Base-by-base conservation (phyloP, 2,329 filamentous ascomycete genomes). In the Paradendryphiella salina region DNA sequence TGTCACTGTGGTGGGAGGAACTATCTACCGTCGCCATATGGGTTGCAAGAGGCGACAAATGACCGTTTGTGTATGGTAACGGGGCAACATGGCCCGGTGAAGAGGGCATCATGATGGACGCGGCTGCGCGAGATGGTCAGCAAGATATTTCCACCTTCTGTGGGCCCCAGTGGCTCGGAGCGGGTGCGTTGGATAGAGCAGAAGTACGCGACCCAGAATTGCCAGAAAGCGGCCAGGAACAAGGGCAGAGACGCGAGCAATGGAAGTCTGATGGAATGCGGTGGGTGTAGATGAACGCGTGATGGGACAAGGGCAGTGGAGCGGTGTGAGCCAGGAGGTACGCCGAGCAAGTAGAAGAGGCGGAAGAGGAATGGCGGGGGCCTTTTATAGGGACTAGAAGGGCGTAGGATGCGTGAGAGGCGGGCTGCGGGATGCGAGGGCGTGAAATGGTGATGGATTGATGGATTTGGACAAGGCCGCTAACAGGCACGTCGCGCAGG, bases 41-140 rank as follows among this genome's bases (percentile, higher is more conserved):
- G 62, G 79, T 77, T 59, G 79, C 75, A 59, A 77, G 74, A 63
- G 83, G 80, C 69, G 83, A 82, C 64, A 78, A 70, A 73, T 86
- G 82, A 69, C 87, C 87, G 75, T 90, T 89, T 67, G 82, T 79
- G 69, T 84, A 79, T 75, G 83, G 80, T 75, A 85, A 79, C 66
- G 81, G 79, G 70, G 83, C 81, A 75, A 80, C 80, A 77, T 83
- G 83, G 66, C 74, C 71, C 79, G 87, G 84, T 71, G 79, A 82
- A 77, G 79, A 80, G 75, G 79, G 79, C 77, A 82, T 81, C 76
- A 79, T 77, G 79, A 81, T 79, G 80, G 82, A 84, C 80, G 80
- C 80, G 77, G 80, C 82, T 84, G 58, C 60, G 56, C 52, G 56
- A 73, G 67, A 73, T 70, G 64, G 75, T 77, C 71, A 79, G 77